Evolutionary conservation across 352 stramenopile species (phyloP), one percentile per base, ranked within the genome.

Genomic region (Phytophthora ramorum): DNA sequence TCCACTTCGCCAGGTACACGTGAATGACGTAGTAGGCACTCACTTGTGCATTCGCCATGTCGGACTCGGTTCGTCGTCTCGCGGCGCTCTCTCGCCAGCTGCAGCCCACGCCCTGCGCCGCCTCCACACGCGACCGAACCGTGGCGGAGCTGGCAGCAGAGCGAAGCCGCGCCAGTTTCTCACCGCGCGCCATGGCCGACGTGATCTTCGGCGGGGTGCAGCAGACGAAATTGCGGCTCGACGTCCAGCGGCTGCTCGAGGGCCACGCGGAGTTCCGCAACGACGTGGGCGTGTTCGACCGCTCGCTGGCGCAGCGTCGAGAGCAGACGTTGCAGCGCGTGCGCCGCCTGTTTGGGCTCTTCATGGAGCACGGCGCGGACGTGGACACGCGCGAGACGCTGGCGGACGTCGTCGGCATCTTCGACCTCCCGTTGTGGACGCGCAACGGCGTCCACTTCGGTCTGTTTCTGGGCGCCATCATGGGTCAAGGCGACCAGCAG

Each of bases 371-470:
- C 63, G 78, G 80, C 38, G 62, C 67, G 2, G 76, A 83, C 41
- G 57, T 78, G 48, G 72, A 85, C 26, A 80, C 82, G 77, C 82
- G 84, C 61, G 78, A 92, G 56, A 71, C 69, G 47, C 76, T 92
- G 59, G 77, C 83, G 17, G 81, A 90, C 55, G 63, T 89, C 19
- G 60, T 83, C n/a, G 83, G 84, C 53, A 53, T 92, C 28, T 88
- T 91, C 52, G 82, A 92, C 59, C 66, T 92, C 32, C 67, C 73
- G 16, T 58, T 83, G 6, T 92, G 79, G 78, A 85, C 87, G 46
- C 84, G 84, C 60, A 91, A 92, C 51, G 84, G 84, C 40, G 85
- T 96, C 54, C 88, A 95, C 69, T 95, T 95, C 17, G 38, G 38
- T 14, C 38, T 45, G 7, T 45, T 45, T 20, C 38, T 45, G 1